phyloP scores from a whole-genome alignment of 2,329 filamentous ascomycete species.

The Paraphaeosphaeria minitans region DNA sequence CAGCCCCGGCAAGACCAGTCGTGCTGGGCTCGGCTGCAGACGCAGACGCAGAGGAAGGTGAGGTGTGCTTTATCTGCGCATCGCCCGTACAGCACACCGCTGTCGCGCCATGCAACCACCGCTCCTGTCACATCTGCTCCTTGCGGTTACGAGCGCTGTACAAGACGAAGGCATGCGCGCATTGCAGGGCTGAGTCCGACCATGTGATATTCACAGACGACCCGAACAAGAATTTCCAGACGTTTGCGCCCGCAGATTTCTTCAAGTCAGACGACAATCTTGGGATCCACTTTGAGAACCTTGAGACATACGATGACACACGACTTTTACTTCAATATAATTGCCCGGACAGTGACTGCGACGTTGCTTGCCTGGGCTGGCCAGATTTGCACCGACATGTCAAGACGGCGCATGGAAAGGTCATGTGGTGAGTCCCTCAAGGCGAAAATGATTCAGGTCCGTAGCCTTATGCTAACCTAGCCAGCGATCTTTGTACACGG shows the following conservation, averaged over 20 bases:
- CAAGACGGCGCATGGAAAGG: slow-evolving; percentile 78
- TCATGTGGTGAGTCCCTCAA: slow-evolving; percentile 68
- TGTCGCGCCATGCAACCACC: slow-evolving; percentile 92
- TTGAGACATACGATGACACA: slow-evolving; percentile 90
- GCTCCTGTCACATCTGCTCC: slow-evolving; percentile 95
- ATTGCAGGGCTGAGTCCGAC: slow-evolving; percentile 80
- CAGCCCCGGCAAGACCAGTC: slow-evolving; percentile 8
- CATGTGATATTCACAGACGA: slow-evolving; percentile 95
- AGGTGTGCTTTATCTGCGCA: slow-evolving; percentile 97
- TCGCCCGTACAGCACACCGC: slow-evolving; percentile 86
- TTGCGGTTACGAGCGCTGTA: slow-evolving; percentile 90
- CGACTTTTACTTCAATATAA: slow-evolving; percentile 89
- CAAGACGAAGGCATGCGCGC: slow-evolving; percentile 95
- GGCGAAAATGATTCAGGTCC: not conserved
- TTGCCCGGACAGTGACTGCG: slow-evolving; percentile 83
- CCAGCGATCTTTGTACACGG: slow-evolving; percentile 80
- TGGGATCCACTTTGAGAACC: slow-evolving; percentile 87
- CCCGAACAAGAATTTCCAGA: slow-evolving; percentile 78
- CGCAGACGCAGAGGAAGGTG: slow-evolving; percentile 64
- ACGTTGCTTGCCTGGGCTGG: slow-evolving; percentile 83
- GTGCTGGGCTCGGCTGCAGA: slow-evolving; percentile 22
- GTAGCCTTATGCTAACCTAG: slow-evolving; percentile 13
- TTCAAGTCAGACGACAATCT: slow-evolving; percentile 81
- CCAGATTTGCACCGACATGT: slow-evolving; percentile 82
- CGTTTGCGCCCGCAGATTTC: slow-evolving; percentile 77